Conservation (phyloP, 139 green algal genomes). For the Prasinococcaceae sp. region DNA sequence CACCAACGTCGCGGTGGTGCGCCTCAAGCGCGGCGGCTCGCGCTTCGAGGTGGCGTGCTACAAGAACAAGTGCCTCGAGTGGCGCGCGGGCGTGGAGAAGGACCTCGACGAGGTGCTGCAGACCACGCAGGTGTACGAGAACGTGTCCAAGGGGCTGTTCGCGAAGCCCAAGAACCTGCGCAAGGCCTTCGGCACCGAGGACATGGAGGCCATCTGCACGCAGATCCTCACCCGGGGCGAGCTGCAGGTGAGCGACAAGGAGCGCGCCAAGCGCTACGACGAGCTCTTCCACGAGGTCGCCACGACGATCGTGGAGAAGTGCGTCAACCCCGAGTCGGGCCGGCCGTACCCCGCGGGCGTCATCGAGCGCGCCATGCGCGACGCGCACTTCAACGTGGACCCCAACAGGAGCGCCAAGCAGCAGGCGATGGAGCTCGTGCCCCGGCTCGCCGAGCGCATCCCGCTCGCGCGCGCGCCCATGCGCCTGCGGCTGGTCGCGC, state of each 20-base stretch:
- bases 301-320: slow-evolving; percentile 53
- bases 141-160: slow-evolving; percentile 87
- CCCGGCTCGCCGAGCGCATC: slow-evolving; percentile 34
- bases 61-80: slow-evolving; percentile 85
- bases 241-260: slow-evolving; percentile 89
- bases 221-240: slow-evolving; percentile 80
- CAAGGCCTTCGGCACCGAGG: slow-evolving; percentile 75
- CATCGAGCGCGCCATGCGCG: slow-evolving; percentile 79
- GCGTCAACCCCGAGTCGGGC: slow-evolving; percentile 74
- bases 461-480: slow-evolving; percentile 85
- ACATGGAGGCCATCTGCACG: slow-evolving; percentile 61
- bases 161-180: slow-evolving; percentile 77
- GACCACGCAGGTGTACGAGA: slow-evolving; percentile 78
- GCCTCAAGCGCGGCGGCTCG: slow-evolving; percentile 73
- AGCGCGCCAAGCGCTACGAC: slow-evolving; percentile 69
- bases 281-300: slow-evolving; percentile 76
- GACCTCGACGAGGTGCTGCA: slow-evolving; percentile 97
- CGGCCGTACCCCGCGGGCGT: slow-evolving; percentile 84
- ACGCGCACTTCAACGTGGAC: slow-evolving; percentile 87
- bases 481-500: slow-evolving; percentile 53
- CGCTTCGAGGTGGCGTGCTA: slow-evolving; percentile 97
- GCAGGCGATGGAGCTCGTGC: slow-evolving; percentile 52
- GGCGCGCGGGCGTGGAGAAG: slow-evolving; percentile 49
- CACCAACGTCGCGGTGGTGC: slow-evolving; percentile 93
- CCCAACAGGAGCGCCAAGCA: slow-evolving; percentile 79